These are phyloP conservation scores for Tanacetum coccineum DNA, from an alignment of 129 eudicot genomes.

Conservation along the genomic window DNA sequence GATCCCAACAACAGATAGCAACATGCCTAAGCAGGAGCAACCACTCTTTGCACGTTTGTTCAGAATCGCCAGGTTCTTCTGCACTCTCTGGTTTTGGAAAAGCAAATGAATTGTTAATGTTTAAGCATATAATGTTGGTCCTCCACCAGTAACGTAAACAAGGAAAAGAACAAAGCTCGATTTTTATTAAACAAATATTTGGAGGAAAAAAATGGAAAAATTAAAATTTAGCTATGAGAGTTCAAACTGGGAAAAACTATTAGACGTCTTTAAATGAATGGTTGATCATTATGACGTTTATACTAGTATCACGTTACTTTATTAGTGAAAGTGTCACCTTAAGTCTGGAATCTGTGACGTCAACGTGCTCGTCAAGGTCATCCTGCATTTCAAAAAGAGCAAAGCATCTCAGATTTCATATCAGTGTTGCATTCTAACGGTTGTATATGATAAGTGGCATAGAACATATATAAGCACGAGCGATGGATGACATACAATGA, in stretches of 20 bases:
- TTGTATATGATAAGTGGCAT: slow-evolving; percentile 11
- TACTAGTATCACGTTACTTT: slow-evolving; percentile 5
- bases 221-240: background rate
- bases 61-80: slow-evolving; percentile 62
- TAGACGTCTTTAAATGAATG: background rate
- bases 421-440: slow-evolving; percentile 1
- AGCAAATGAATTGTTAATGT: background rate
- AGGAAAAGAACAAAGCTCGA: background rate
- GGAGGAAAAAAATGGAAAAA: background rate
- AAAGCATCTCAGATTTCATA: slow-evolving; percentile 15
- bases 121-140: background rate
- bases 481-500: slow-evolving; percentile 52
- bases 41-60: slow-evolving; percentile 72
- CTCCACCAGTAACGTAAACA: slow-evolving; percentile 9
- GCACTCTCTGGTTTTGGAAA: slow-evolving; percentile 55
- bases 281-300: background rate
- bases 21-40: slow-evolving; percentile 71
- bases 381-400: slow-evolving; percentile 53
- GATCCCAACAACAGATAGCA: slow-evolving; percentile 51
- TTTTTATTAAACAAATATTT: background rate
- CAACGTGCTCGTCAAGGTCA: slow-evolving; percentile 80
- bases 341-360: slow-evolving; percentile 70
- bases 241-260: too few species aligned
- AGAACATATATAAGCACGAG: background rate
- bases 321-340: slow-evolving; percentile 45